Base-by-base conservation (phyloP, 2,329 filamentous ascomycete species). In the Exophiala alcalophila region DNA sequence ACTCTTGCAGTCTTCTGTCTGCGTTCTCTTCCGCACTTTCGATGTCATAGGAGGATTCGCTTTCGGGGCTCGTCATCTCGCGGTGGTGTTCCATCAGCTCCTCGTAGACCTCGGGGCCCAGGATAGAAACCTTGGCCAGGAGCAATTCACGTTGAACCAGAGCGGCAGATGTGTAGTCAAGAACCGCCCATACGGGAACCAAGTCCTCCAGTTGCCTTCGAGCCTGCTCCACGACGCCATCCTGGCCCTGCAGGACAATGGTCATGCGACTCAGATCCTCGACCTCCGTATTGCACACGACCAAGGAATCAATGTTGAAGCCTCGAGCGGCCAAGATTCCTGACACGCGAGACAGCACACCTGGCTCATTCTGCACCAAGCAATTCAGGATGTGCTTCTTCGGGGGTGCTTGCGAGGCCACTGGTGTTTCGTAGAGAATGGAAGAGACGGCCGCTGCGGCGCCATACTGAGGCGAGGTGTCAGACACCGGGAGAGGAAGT, bases 261-360 rank as follows among this genome's bases (percentile, higher is more conserved):
- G 92, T 98, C 92, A 98, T 98, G 62, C 92, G 89, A 23, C 88
- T 95, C 39, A 98, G 76, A 61, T 98, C 92, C 59, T 91, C 86
- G 18, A 98, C 90, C 69, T 98, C 92, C 50, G 92, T 98, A 68
- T 86, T 92, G 74, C 92, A 98, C 49, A 98, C 92, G 41, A 98
- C 92, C 52, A 98, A 75, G 40, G 86, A 94, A 76, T 98, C 92
- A 61, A 98, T 98, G 74, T 98, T 98, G 81, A 98, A 98, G 54
- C 92, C 92, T 46, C 92, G 81, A 29, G 92, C 92, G 9, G 92
- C 92, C 23, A 98, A 76, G 62, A 98, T 97, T 41, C 92, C 92
- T 1, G 92, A 97, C 7, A 98, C 87, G 48, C 92, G 89, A 38
- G 91, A 97, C 45, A 98, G 76, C 44, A 98, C 92, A 71, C 92